phyloP scores from a whole-genome alignment of 768 basidiomycete species.

The Suillus clintonianus region DNA sequence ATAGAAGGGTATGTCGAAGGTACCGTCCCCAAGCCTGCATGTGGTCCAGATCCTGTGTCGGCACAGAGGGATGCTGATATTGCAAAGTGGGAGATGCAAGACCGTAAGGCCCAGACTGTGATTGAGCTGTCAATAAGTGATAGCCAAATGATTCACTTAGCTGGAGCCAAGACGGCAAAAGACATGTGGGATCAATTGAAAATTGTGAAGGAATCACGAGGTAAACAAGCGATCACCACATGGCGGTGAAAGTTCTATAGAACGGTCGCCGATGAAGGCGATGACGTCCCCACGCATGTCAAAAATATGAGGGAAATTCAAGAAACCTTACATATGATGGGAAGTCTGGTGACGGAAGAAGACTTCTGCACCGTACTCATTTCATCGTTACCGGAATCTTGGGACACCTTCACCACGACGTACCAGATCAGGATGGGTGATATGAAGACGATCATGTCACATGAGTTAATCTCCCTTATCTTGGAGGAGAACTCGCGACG shows the following conservation, averaged over 20 bases:
- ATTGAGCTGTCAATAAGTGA: not conserved
- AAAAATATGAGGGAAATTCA: not conserved
- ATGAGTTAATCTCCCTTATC: constrained; percentile 2
- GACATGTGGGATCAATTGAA: not conserved
- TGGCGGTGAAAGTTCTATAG: not conserved
- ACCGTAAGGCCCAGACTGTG: not conserved
- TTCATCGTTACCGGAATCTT: no score
- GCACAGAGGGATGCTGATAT: not conserved
- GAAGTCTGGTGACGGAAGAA: no score
- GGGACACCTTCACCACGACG: not conserved
- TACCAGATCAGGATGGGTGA: not conserved
- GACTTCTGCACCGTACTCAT: no score
- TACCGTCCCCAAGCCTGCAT: not conserved
- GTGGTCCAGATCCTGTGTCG: not conserved
- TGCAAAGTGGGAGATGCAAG: not conserved
- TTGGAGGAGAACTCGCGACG: not conserved
- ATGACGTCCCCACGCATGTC: not conserved
- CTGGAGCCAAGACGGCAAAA: not conserved
- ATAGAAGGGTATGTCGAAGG: not conserved
- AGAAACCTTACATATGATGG: not conserved
- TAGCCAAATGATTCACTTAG: not conserved
- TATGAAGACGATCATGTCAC: not conserved
- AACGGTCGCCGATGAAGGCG: not conserved
- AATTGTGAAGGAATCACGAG: not conserved
- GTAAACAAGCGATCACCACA: not conserved